Percentiles rank a stretch among this genome's conserved stretches.
Evolutionary conservation across 2,329 filamentous ascomycete genomes (phyloP).

Genomic region (Capronia americana): DNA sequence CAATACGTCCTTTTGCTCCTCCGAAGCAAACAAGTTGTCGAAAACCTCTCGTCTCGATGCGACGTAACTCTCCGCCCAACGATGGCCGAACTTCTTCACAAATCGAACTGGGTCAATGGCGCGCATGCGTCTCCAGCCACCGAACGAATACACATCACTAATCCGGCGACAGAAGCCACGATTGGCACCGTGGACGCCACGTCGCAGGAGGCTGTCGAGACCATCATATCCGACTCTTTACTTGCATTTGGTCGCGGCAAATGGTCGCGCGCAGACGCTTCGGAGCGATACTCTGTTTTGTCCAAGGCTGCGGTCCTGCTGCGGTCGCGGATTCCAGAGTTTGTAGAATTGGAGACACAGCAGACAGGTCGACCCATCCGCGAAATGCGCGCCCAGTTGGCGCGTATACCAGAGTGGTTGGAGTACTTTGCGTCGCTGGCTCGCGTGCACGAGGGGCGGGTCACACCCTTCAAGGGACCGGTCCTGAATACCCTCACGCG

Average conservation of each 20-base stretch:
- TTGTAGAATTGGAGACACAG: slow-evolving; percentile 68
- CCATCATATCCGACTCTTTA: slow-evolving; percentile 52
- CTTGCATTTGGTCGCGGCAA: slow-evolving; percentile 56
- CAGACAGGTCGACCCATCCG: slow-evolving; percentile 73
- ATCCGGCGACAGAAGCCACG: slow-evolving; percentile 43
- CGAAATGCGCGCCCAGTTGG: slow-evolving; percentile 73
- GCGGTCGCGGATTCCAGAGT: slow-evolving; percentile 56
- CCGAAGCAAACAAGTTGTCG: too few species aligned
- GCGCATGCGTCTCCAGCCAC: slow-evolving; percentile 33
- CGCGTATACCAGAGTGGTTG: slow-evolving; percentile 66
- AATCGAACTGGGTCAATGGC: slow-evolving; percentile 46
- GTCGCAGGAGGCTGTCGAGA: slow-evolving; percentile 59
- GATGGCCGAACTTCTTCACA: too few species aligned
- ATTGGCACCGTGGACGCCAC: slow-evolving; percentile 60
- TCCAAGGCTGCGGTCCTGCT: slow-evolving; percentile 65
- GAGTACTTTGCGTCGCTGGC: slow-evolving; percentile 72
- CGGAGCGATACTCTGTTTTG: slow-evolving; percentile 66
- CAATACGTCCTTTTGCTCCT: too few species aligned
- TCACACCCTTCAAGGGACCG: slow-evolving; percentile 65
- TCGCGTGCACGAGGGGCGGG: slow-evolving; percentile 69
- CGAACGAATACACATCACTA: slow-evolving; percentile 40
- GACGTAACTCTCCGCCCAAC: too few species aligned
- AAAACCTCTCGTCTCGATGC: too few species aligned
- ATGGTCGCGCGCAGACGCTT: slow-evolving; percentile 65
- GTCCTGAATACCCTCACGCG: slow-evolving; percentile 48